phyloP scores from a whole-genome alignment of 106 monocot species.

The Dendrobium catenatum region DNA sequence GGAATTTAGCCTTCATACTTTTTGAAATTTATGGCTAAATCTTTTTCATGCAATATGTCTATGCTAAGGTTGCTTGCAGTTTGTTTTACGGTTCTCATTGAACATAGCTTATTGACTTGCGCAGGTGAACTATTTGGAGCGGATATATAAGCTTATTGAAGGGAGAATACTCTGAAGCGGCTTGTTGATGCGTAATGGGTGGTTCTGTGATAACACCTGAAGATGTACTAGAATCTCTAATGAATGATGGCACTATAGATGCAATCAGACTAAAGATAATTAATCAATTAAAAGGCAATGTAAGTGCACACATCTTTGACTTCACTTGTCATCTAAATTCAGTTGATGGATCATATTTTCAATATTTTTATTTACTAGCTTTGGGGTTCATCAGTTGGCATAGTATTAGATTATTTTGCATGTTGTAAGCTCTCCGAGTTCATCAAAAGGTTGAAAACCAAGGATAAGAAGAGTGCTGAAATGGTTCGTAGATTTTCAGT shows the following conservation, averaged over 20 bases:
- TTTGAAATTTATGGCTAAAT: neutral
- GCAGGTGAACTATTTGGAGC: neutral
- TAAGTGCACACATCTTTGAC: conserved; percentile 25
- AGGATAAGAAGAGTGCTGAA: too few relatives aligned
- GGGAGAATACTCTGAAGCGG: neutral
- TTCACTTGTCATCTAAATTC: neutral
- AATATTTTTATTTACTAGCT: neutral
- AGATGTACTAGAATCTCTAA: conserved; percentile 79
- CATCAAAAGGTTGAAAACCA: too few relatives aligned
- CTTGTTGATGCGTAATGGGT: conserved; percentile 23
- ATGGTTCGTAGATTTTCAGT: too few relatives aligned
- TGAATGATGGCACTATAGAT: conserved; percentile 96
- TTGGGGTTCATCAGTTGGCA: neutral
- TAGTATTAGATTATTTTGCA: neutral
- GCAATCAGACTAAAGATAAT: conserved; percentile 91
- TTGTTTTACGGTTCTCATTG: neutral
- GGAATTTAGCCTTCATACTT: too few relatives aligned
- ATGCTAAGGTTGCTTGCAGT: neutral
- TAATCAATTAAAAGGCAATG: conserved; percentile 96
- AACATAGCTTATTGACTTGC: neutral
- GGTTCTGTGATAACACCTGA: conserved; percentile 64
- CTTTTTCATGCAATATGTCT: neutral
- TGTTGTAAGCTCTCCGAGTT: too few relatives aligned
- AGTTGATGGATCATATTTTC: neutral
- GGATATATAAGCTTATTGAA: neutral